phyloP scores from a whole-genome alignment of 495 filamentous ascomycete genomes.

The Tuber indicum region DNA sequence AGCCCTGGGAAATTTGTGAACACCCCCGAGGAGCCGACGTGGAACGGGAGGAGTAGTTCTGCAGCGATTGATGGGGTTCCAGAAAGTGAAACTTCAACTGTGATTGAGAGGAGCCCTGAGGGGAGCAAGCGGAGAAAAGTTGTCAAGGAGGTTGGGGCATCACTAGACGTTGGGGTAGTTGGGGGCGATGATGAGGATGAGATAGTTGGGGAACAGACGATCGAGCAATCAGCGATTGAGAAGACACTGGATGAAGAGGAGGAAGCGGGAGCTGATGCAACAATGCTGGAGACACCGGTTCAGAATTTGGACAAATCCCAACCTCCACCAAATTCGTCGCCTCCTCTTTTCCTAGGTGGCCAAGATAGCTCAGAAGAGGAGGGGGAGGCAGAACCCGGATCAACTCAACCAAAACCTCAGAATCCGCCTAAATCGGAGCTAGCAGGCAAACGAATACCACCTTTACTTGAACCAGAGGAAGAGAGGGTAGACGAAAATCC shows the following conservation, averaged over 20 bases:
- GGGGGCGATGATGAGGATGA: not conserved
- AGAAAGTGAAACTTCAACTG: constrained; percentile 3
- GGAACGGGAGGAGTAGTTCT: not conserved
- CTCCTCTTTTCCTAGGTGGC: not conserved
- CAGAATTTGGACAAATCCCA: not conserved
- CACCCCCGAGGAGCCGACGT: constrained; percentile 10
- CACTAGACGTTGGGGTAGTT: not conserved
- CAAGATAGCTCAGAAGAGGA: constrained; percentile 9
- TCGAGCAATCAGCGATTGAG: constrained; percentile 6
- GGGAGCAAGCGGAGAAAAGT: not conserved
- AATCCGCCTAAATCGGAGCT: not conserved
- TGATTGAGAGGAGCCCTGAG: constrained; percentile 1
- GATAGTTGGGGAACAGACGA: not conserved
- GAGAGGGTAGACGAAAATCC: not conserved
- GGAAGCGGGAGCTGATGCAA: constrained; percentile 5
- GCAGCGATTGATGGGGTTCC: not conserved
- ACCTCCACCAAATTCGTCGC: not conserved
- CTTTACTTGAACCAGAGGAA: constrained; percentile 2
- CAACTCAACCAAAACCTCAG: not conserved
- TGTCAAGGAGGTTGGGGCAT: not conserved
- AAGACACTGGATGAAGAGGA: not conserved
- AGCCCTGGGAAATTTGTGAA: constrained; percentile 31
- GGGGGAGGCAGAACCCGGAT: not conserved
- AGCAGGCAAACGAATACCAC: constrained; percentile 2
- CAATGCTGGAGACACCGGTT: not conserved